phyloP scores from a whole-genome alignment of 2,329 filamentous ascomycete genomes.

The Calonectria pauciramosa region DNA sequence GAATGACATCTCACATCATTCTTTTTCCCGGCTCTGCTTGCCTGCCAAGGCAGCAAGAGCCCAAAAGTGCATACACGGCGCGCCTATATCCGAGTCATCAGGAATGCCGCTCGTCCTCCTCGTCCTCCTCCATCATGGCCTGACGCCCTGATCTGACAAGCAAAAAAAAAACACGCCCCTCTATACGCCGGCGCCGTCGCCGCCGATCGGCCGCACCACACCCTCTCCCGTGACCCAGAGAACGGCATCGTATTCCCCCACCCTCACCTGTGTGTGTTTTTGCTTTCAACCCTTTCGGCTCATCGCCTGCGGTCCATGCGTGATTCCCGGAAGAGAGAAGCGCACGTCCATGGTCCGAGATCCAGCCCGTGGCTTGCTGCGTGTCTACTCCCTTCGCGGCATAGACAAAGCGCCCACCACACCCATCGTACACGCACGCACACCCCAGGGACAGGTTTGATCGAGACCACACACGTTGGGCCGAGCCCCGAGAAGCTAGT shows the following conservation, averaged over 20 bases:
- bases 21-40: background rate
- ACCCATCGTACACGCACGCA: background rate
- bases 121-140: background rate
- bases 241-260: conserved; percentile 7
- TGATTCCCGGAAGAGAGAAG: background rate
- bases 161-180: background rate
- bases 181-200: background rate
- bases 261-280: background rate
- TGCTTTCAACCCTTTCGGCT: background rate
- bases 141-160: background rate
- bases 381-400: background rate
- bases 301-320: background rate
- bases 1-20: conserved; percentile 1
- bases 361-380: background rate
- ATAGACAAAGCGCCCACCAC: background rate
- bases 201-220: conserved; percentile 3
- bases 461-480: background rate
- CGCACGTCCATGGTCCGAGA: background rate
- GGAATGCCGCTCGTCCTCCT: background rate
- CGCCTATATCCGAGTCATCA: background rate
- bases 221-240: background rate
- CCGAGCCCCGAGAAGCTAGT: conserved; percentile 14
- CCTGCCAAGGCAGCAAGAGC: background rate
- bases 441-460: background rate
- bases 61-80: background rate